These are phyloP conservation scores for Fusarium stilboides DNA, from an alignment of 2,329 filamentous ascomycete genomes.

Conservation along the genomic window DNA sequence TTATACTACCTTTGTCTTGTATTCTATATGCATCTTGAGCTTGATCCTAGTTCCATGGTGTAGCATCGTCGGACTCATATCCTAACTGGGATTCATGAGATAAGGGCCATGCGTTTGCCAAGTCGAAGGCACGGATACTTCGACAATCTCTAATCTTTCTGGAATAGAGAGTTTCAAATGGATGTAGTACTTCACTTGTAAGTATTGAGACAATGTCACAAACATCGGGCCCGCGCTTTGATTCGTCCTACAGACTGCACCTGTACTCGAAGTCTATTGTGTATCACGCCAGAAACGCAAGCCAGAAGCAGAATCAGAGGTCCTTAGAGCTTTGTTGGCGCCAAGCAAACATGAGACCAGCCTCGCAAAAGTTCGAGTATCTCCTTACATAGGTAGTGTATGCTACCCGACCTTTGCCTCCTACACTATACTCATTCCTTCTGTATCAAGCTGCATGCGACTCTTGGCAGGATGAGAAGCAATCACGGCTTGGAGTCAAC, in stretches of 20 bases:
- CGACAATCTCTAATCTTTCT: constrained; percentile 1
- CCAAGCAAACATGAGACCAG: constrained; percentile 24
- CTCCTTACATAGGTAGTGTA: constrained; percentile 2
- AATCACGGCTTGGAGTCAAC: constrained; percentile 4
- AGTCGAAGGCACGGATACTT: constrained; percentile 14
- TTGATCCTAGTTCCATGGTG: constrained; percentile 26
- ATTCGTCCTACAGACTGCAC: too few species aligned
- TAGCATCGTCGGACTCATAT: constrained; percentile 30
- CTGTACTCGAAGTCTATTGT: too few species aligned
- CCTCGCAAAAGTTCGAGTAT: constrained; percentile 21
- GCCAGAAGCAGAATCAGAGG: not conserved
- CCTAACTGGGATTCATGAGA: constrained; percentile 33
- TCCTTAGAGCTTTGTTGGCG: not conserved
- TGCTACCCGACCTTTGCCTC: constrained; percentile 11
- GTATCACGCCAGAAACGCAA: not conserved
- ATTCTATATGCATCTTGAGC: constrained; percentile 12
- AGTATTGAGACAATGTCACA: not conserved
- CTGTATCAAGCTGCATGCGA: constrained; percentile 19
- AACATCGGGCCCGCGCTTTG: not conserved
- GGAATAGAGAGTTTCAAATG: too few species aligned
- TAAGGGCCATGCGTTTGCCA: constrained; percentile 28
- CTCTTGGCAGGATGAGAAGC: constrained; percentile 24
- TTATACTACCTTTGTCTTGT: constrained; percentile 1
- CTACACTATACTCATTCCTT: not conserved
- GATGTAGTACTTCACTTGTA: not conserved